Evolutionary conservation across 2,329 filamentous ascomycete genomes (phyloP), one percentile per base, ranked within the genome.

Genomic region (Atkinsonella hypoxylon): DNA sequence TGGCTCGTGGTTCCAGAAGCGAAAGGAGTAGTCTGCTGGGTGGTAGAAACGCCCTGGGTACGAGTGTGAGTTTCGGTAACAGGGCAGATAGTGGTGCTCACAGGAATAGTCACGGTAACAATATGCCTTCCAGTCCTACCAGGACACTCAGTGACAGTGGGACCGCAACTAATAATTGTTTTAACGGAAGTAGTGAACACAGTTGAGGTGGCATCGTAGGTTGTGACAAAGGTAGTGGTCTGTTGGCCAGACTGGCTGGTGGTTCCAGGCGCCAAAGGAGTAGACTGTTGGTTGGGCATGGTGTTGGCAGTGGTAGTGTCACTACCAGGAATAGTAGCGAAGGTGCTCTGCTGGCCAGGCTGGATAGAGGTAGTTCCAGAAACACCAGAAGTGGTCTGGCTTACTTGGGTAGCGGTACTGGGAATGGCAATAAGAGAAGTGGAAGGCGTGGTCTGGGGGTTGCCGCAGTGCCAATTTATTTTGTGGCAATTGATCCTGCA

Each of bases 401-500:
- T 26, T 20, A 42, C 48, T 11, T n/a, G 15, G 39, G 48, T 48
- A 4, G 40, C 18, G 22, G 45, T 44, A 17, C 20, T 30, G 7
- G 48, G 44, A 31, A 47, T 26, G 5, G 47, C 34, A 36, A n/a
- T 12, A 15, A 6, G 10, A 1, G 36, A 38, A 30, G 45, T 31
- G 10, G 32, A n/a, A 32, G 18, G 40, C 1, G 10, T 49, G 47
- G 48, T 30, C 2, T 10, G 26, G 43, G 50, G 62, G 56, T 68
- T 64, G 55, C 65, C 61, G 60, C 88, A 94, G 71, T 89, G 79
- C 69, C 91, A 94, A 58, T 73, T 26, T 39, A 56, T 53, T 51
- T 55, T 52, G 51, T 48, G 45, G 36, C 51, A 40, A 20, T 36
- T 76, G 60, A 94, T 80, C 64, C 75, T 77, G 70, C 87, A 93